These are phyloP conservation scores for Agaricales sp. DNA, from an alignment of 1,284 basidiomycete genomes.

Conservation along the genomic window DNA sequence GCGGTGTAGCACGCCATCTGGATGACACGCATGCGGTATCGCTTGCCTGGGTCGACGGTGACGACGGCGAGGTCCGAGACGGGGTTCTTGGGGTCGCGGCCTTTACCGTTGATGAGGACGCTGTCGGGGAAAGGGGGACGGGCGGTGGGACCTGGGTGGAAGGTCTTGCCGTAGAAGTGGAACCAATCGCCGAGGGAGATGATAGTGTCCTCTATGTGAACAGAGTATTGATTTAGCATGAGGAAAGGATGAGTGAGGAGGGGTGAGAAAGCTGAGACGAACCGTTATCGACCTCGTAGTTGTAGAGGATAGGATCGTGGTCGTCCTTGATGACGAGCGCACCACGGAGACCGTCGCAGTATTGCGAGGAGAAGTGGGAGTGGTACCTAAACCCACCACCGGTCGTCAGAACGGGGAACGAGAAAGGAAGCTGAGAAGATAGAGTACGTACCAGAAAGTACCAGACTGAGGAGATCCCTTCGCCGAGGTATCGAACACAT, in stretches of 20 bases:
- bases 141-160: background rate
- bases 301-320: constrained; percentile 5
- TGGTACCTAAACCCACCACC: constrained; percentile 22
- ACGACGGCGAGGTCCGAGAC: constrained; percentile 8
- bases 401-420: no score
- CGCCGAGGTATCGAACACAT: constrained; percentile 10
- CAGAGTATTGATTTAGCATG: no score
- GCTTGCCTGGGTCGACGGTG: background rate
- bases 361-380: constrained; percentile 23
- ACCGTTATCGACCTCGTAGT: constrained; percentile 9
- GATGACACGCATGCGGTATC: constrained; percentile 32
- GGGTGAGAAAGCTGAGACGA: no score
- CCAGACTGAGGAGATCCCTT: background rate
- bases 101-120: constrained; percentile 16
- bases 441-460: background rate
- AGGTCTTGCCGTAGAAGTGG: background rate
- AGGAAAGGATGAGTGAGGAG: background rate
- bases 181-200: background rate
- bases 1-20: constrained; percentile 30
- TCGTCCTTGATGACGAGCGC: constrained; percentile 20
- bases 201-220: background rate
- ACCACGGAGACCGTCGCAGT: constrained; percentile 26
- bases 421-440: background rate
- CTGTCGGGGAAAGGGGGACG: background rate
- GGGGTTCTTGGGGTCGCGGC: constrained; percentile 4